Evolutionary conservation across 108 stramenopile species (phyloP).

Genomic region (Chaetoceros muelleri): DNA sequence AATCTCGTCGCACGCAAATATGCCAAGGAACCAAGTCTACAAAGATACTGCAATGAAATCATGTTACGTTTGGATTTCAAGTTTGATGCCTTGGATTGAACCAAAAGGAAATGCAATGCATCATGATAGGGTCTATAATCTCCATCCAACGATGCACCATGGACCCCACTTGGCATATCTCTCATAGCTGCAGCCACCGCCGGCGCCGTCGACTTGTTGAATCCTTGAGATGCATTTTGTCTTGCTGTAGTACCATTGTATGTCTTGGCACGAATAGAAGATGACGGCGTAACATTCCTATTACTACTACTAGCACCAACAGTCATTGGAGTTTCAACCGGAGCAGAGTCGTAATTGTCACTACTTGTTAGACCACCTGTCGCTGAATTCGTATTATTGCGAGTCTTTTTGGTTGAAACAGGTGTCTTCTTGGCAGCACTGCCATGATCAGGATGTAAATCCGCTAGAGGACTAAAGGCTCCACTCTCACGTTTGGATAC

Average conservation of each 20-base stretch:
- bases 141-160: background rate
- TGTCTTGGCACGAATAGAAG: too few relatives aligned
- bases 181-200: background rate
- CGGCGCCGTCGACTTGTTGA: background rate
- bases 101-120: slow-evolving; percentile 10
- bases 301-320: too few relatives aligned
- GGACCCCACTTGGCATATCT: background rate
- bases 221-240: background rate
- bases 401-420: too few relatives aligned
- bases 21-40: background rate
- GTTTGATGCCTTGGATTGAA: background rate
- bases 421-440: background rate
- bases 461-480: background rate
- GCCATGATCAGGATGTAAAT: background rate
- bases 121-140: slow-evolving; percentile 51
- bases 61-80: background rate
- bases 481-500: background rate
- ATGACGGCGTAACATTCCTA: too few relatives aligned
- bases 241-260: too few relatives aligned
- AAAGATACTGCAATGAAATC: background rate
- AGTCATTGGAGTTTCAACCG: too few relatives aligned
- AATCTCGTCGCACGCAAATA: background rate
- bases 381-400: too few relatives aligned
- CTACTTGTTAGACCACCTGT: too few relatives aligned
- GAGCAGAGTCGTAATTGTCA: too few relatives aligned